phyloP scores from a whole-genome alignment of 176 grass and related monocot species.

The Hsuehochloa calcarea region DNA sequence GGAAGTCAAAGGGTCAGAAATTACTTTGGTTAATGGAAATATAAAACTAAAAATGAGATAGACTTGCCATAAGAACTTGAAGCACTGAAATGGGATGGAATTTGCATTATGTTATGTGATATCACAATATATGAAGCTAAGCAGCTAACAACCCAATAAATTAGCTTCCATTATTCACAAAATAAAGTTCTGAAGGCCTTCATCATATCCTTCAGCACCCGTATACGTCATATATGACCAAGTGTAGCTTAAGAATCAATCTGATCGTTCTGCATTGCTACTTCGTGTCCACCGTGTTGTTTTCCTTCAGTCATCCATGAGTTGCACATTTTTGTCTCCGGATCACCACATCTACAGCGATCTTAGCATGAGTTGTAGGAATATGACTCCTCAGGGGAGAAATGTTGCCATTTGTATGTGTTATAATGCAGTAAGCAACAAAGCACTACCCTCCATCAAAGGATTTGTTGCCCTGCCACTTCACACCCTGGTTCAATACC shows the following conservation, averaged over 20 bases:
- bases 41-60: slow-evolving; percentile 12
- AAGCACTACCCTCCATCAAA: slow-evolving; percentile 64
- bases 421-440: not conserved
- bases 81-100: not conserved
- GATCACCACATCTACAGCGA: not conserved
- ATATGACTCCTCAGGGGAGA: not conserved
- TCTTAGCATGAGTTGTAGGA: not conserved
- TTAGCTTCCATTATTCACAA: not conserved
- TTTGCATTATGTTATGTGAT: slow-evolving; percentile 9
- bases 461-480: slow-evolving; percentile 50
- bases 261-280: not conserved
- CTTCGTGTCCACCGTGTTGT: not conserved
- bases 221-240: slow-evolving; percentile 11
- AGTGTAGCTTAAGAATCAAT: slow-evolving; percentile 16
- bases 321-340: not conserved
- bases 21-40: not conserved
- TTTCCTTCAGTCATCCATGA: slow-evolving; percentile 14
- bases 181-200: slow-evolving; percentile 26
- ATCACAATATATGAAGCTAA: slow-evolving; percentile 18
- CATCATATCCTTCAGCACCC: not conserved
- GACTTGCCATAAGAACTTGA: not conserved
- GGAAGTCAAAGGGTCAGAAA: slow-evolving; percentile 1
- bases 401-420: not conserved
- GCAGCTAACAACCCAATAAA: not conserved
- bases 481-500: slow-evolving; percentile 54